A percentile compares a stretch with the other conserved stretches of the same genome.
phyloP scores from a whole-genome alignment of 2,329 filamentous ascomycete genomes.

The Herpotrichia juniperi region DNA sequence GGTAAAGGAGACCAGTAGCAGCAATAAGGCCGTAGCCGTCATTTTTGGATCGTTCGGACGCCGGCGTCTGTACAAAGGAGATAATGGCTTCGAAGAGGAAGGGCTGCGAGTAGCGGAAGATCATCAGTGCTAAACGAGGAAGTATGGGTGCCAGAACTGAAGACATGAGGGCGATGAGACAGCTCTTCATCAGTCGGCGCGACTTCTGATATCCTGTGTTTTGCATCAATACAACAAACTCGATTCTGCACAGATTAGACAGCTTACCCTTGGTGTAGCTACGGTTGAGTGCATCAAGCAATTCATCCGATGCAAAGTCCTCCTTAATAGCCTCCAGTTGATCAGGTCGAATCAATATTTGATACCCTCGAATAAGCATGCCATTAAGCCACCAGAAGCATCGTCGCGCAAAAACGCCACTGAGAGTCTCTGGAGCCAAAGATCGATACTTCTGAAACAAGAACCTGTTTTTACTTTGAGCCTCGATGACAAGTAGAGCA shows the following conservation, averaged over 20 bases:
- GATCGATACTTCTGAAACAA: slow-evolving; percentile 1
- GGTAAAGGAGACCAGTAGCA: slow-evolving; percentile 9
- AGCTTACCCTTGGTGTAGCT: not conserved
- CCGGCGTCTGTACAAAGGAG: not conserved
- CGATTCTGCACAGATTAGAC: not conserved
- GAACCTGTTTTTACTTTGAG: slow-evolving; percentile 4
- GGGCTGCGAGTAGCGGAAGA: slow-evolving; percentile 9
- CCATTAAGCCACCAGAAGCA: not conserved
- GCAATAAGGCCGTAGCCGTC: slow-evolving; percentile 9
- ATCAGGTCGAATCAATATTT: not conserved
- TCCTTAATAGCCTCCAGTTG: not conserved
- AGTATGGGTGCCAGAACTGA: not conserved
- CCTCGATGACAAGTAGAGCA: slow-evolving; percentile 4
- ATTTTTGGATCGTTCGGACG: not conserved
- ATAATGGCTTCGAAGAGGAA: slow-evolving; percentile 10
- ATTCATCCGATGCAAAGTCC: not conserved
- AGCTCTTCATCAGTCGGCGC: not conserved
- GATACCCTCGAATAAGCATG: not conserved
- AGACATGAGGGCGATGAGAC: not conserved
- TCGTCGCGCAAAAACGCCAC: not conserved
- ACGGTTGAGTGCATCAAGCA: not conserved
- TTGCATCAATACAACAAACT: not conserved
- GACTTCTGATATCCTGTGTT: not conserved
- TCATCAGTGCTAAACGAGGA: slow-evolving; percentile 4
- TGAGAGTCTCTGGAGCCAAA: slow-evolving; percentile 7